phyloP scores from a whole-genome alignment of 768 basidiomycete genomes.

The Gelatoporia subvermispora region DNA sequence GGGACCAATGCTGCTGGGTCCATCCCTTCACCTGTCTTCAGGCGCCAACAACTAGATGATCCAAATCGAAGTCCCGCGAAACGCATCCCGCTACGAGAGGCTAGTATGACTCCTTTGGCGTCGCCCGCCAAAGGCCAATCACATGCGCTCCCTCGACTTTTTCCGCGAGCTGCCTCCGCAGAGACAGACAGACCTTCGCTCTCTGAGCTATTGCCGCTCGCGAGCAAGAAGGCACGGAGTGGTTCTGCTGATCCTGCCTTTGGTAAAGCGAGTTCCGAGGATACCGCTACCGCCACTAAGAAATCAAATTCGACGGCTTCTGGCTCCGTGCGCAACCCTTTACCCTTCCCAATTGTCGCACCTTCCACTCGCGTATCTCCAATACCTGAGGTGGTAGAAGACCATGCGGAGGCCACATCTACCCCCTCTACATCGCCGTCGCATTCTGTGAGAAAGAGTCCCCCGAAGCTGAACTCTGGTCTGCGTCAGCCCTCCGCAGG shows the following conservation, averaged over 20 bases:
- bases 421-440: background rate
- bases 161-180: background rate
- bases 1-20: background rate
- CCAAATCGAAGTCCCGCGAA: conserved; percentile 33
- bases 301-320: too few species aligned
- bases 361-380: conserved; percentile 5
- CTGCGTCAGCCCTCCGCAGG: conserved; percentile 24
- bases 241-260: conserved; percentile 31
- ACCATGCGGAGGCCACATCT: conserved; percentile 7
- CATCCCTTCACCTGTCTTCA: conserved; percentile 36
- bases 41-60: conserved; percentile 33
- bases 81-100: conserved; percentile 26
- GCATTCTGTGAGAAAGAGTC: conserved; percentile 3
- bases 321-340: background rate
- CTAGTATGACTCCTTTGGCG: conserved; percentile 3
- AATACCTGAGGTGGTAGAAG: conserved; percentile 18
- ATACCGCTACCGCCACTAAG: too few species aligned
- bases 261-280: background rate
- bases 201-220: conserved; percentile 11
- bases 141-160: too few species aligned
- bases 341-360: conserved; percentile 9
- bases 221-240: conserved; percentile 23
- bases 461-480: conserved; percentile 11
- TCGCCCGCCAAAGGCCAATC: conserved; percentile 16
- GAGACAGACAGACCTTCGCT: conserved; percentile 9